Evolutionary conservation across 345 rosid genomes (phyloP), one percentile per base, ranked within the genome.

Genomic region (Aegle marmelos): DNA sequence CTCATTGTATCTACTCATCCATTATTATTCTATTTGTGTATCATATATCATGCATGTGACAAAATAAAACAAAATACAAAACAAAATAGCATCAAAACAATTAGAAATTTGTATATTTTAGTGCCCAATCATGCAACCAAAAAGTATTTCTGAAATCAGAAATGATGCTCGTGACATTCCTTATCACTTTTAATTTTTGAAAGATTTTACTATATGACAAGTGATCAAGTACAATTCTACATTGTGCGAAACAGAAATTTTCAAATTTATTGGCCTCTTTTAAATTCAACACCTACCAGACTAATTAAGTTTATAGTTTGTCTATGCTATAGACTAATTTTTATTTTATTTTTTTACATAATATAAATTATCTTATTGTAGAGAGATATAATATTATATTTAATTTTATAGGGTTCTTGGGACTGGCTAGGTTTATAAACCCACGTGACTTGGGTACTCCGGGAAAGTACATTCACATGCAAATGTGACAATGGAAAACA

Each of bases 381-480:
- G 10, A 6, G 33, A 28, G 5, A 53, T 17, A 53, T 4, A 53
- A 53, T 53, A 17, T 17, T 53, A 1, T 53, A 53, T 17, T 73
- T 6, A 17, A 17, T 27, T 57, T 68, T 74, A 68, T 57, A 78
- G 80, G 82, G 78, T 79, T 85, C 87, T 76, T 85, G 88, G 85
- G 87, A 82, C 68, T 71, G 31, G 79, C 28, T 71, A 57, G 78
- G 72, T 57, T 33, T 34, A 80, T 28, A 76, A 82, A 73, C 82
- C 79, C 92, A 85, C 87, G 92, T 89, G 90, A 86, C 75, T 69
- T 83, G 0, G 48, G 63, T 83, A 57, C 87, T 86, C 64, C 75
- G 85, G 85, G 87, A 85, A 87, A 82, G 90, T 87, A 87, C 90
- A 85, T 86, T 89, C 92, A 89, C 92, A 79, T 89, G 92, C 86